A percentile compares a stretch with the other conserved stretches of the same genome.
Conservation (phyloP, 352 stramenopile species). For the Phytophthora constricta region DNA sequence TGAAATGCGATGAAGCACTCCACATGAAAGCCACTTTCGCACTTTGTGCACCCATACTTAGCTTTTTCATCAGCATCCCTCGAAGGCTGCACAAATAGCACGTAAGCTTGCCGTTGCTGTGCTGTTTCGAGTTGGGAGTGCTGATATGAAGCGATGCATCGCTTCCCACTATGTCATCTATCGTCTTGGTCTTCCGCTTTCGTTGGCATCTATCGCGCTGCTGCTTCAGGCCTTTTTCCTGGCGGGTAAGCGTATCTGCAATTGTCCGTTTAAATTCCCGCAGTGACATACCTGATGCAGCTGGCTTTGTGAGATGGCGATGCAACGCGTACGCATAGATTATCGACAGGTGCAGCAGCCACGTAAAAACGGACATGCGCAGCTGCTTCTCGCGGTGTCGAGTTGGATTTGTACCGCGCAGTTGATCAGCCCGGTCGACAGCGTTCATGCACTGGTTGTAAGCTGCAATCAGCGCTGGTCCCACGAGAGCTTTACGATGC, state of each 20-base stretch:
- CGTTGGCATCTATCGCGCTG: constrained; percentile 6
- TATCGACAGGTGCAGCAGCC: constrained; percentile 4
- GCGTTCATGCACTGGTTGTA: constrained; percentile 24
- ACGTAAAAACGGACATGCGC: constrained; percentile 20
- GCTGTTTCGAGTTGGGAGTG: constrained; percentile 9
- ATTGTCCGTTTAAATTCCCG: constrained; percentile 12
- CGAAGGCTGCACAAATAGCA: constrained; percentile 14
- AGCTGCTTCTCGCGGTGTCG: constrained; percentile 10
- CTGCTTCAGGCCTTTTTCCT: constrained; percentile 5
- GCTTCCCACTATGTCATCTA: constrained; percentile 10
- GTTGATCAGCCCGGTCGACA: constrained; percentile 13
- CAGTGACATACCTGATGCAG: neutral
- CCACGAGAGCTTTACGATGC: constrained; percentile 5
- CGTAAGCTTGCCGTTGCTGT: constrained; percentile 12
- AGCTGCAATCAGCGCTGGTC: constrained; percentile 6
- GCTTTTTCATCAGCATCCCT: constrained; percentile 1
- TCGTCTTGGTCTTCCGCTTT: neutral
- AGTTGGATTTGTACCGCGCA: constrained; percentile 15
- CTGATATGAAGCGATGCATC: constrained; percentile 4
- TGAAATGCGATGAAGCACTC: constrained; percentile 14
- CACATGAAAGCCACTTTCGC: constrained; percentile 10
- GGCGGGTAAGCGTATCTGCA: constrained; percentile 2
- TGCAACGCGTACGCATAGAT: constrained; percentile 18
- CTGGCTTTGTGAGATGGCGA: neutral
- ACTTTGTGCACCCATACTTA: constrained; percentile 5